phyloP scores from a whole-genome alignment of 176 grass and related monocot species.

The Carex kokanica region DNA sequence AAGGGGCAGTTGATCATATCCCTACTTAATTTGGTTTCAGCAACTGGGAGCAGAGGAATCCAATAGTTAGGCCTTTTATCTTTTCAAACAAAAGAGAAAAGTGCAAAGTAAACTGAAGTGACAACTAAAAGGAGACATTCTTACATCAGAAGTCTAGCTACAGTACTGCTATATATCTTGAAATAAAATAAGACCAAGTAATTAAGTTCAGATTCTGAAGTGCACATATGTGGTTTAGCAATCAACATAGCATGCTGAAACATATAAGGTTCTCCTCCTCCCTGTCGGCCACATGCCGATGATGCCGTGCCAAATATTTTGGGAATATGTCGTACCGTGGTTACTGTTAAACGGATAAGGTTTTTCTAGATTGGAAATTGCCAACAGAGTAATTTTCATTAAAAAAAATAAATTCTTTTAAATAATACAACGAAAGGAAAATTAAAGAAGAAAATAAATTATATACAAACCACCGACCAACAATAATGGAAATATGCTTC shows the following conservation, averaged over 20 bases:
- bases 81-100: conserved; percentile 8
- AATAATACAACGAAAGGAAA: too few relatives aligned
- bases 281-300: background rate
- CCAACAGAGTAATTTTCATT: too few relatives aligned
- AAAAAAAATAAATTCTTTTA: background rate
- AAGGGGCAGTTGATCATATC: background rate
- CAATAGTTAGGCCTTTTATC: background rate
- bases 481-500: too few relatives aligned
- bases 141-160: background rate
- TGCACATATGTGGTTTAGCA: background rate
- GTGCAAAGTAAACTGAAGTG: background rate
- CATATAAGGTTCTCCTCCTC: background rate
- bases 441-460: too few relatives aligned
- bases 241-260: background rate
- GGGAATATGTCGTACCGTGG: background rate
- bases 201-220: background rate
- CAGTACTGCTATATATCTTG: background rate
- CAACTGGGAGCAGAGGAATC: background rate
- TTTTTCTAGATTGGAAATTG: too few relatives aligned
- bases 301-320: background rate
- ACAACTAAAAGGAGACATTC: background rate
- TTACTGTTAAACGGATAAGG: background rate
- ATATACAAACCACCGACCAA: too few relatives aligned
- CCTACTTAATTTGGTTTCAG: background rate
- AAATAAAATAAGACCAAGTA: background rate